Evolutionary conservation across 805 yeast species (phyloP), one percentile per base, ranked within the genome.

Genomic region (Candida insectorum): DNA sequence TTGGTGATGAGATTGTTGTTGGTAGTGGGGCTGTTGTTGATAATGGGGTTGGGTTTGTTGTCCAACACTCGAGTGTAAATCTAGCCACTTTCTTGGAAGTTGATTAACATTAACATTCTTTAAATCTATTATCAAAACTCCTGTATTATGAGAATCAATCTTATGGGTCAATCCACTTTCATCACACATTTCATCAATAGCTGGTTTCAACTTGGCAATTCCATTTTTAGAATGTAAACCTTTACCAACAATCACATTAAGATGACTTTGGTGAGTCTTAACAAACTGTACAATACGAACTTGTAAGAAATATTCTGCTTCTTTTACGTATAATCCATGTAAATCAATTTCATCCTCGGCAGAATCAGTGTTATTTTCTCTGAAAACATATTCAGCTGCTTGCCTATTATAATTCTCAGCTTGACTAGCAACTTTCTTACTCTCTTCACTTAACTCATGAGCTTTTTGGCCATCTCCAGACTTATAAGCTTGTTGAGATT

Each of bases 331-430:
- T 19, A 91, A 64, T 0, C 98, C 98, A 57, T 91, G 98, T 33
- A 91, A 68, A 61, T 91, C 97, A 42, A 91, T 87, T 58, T 91
- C 97, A 56, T 86, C 82, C 16, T 71, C 69, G 20, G 74, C 79
- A n/a, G 91, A 80, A 51, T 89, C 97, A 24, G 85, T 75, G 52
- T 91, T 91, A 57, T 91, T 91, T 44, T 84, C 89, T 26, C 80
- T 66, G 56, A 91, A 91, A 1, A 85, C 96, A 51, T 81, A 88
- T 55, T 81, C 86, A 1, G 96, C 97, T 4, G 97, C 98, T 56
- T 79, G 77, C 13, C 68, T 62, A 58, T 89, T 89, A 53, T 70
- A 76, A 24, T 65, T 54, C 27, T 87, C 95, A 21, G 87, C 93
- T 43, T 79, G 60, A 0, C 51, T 58, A 18, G 65, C 66, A 39